These are phyloP conservation scores for Sclerotinia trifoliorum DNA, from an alignment of 2,329 filamentous ascomycete genomes.

Conservation along the genomic window DNA sequence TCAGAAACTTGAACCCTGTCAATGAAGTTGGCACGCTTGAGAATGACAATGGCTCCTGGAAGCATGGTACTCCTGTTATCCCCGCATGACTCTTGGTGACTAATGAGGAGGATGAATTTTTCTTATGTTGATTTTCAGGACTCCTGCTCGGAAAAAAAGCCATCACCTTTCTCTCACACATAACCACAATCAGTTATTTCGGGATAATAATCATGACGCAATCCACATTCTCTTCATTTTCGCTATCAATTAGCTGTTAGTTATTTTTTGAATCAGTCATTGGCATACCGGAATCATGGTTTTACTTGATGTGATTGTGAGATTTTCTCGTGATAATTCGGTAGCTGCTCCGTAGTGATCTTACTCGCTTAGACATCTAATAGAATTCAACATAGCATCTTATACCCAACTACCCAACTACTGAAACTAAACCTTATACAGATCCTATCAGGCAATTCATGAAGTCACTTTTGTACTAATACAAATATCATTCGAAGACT, in stretches of 20 bases:
- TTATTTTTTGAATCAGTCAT: not conserved
- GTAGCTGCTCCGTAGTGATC: not conserved
- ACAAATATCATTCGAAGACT: too few relatives aligned
- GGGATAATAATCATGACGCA: constrained; percentile 4
- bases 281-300: not conserved
- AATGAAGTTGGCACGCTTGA: constrained; percentile 10
- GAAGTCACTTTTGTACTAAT: not conserved
- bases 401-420: not conserved
- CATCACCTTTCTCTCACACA: not conserved
- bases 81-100: not conserved
- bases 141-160: constrained; percentile 6
- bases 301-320: not conserved
- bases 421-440: not conserved
- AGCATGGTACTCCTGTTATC: constrained; percentile 4
- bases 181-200: not conserved
- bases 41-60: constrained; percentile 8
- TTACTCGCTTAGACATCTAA: not conserved
- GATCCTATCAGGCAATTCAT: accelerated
- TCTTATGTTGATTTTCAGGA: constrained; percentile 4
- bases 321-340: not conserved
- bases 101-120: not conserved
- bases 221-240: not conserved
- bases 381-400: too few relatives aligned
- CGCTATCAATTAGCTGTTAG: not conserved
- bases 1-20: constrained; percentile 18